A percentile compares a stretch with the other conserved stretches of the same genome.
Conservation (phyloP, 345 rosid genomes). For the Gynandropsis gynandra region DNA sequence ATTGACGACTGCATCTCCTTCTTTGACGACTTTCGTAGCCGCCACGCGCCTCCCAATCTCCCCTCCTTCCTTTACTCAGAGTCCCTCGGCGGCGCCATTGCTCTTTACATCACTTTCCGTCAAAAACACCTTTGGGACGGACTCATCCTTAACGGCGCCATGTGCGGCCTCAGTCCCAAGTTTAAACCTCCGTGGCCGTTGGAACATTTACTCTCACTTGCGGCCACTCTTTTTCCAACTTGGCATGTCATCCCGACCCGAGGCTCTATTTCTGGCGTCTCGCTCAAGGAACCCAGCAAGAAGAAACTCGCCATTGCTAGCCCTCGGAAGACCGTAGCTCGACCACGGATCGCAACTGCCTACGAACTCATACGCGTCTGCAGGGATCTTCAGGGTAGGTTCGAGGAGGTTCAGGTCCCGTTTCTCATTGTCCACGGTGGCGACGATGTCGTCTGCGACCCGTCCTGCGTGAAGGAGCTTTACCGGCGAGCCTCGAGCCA, state of each 20-base stretch:
- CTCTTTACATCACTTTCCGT: conserved; percentile 66
- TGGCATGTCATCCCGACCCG: conserved; percentile 73
- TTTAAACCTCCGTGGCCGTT: conserved; percentile 95
- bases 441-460: conserved; percentile 62
- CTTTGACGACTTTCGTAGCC: conserved; percentile 56
- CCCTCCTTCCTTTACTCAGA: conserved; percentile 82
- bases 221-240: conserved; percentile 63
- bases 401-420: conserved; percentile 62
- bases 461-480: conserved; percentile 56
- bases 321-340: conserved; percentile 37
- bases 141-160: conserved; percentile 74
- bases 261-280: conserved; percentile 41
- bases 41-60: conserved; percentile 31
- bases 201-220: conserved; percentile 56
- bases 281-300: conserved; percentile 67
- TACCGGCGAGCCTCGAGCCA: conserved; percentile 49
- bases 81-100: conserved; percentile 89
- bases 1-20: conserved; percentile 69
- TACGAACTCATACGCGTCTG: conserved; percentile 53
- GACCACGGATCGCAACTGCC: conserved; percentile 74
- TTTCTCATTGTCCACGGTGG: conserved; percentile 55
- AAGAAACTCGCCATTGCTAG: conserved; percentile 47
- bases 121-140: conserved; percentile 73
- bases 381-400: conserved; percentile 49
- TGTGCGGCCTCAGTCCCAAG: conserved; percentile 87